A percentile compares a stretch with the other conserved stretches of the same genome.
Evolutionary conservation across 352 stramenopile genomes (phyloP).

Genomic region (Stramenopiles sp.): DNA sequence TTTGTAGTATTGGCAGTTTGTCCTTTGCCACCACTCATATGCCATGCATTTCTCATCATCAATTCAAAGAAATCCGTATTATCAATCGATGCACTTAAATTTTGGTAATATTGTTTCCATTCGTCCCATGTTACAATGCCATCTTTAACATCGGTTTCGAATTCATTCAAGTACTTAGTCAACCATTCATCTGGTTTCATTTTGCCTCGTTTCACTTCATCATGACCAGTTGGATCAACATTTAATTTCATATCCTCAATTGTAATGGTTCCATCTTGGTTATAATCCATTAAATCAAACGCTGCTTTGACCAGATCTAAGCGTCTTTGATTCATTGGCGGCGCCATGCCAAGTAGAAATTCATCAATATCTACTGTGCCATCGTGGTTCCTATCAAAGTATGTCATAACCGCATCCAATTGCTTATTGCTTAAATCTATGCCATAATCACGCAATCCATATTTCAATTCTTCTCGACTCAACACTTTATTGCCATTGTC

Average conservation of each 20-base stretch:
- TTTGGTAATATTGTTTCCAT: slow-evolving; percentile 66
- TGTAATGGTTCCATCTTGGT: slow-evolving; percentile 36
- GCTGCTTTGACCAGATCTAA: slow-evolving; percentile 43
- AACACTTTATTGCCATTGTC: slow-evolving; percentile 24
- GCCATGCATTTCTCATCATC: slow-evolving; percentile 51
- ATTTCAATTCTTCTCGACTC: slow-evolving; percentile 24
- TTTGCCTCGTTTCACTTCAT: slow-evolving; percentile 37
- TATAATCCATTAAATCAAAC: slow-evolving; percentile 53
- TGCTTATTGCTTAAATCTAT: slow-evolving; percentile 30
- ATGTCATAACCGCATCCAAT: slow-evolving; percentile 38
- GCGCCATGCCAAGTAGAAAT: slow-evolving; percentile 52
- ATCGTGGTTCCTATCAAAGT: slow-evolving; percentile 57
- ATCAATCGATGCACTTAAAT: slow-evolving; percentile 62
- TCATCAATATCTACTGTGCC: slow-evolving; percentile 51
- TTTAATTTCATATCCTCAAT: slow-evolving; percentile 36
- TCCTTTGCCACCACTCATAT: slow-evolving; percentile 42
- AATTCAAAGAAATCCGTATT: slow-evolving; percentile 51
- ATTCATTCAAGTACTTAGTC: neutral
- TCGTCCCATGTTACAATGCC: slow-evolving; percentile 53
- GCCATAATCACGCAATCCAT: slow-evolving; percentile 25
- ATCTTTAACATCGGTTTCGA: slow-evolving; percentile 33
- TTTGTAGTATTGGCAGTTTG: slow-evolving; percentile 46
- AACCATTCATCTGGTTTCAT: slow-evolving; percentile 32
- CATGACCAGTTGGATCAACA: slow-evolving; percentile 42
- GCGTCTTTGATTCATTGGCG: slow-evolving; percentile 39